A percentile compares a stretch with the other conserved stretches of the same genome.
Evolutionary conservation across 164 flowering plant genomes (phyloP).

Genomic region (Stephania yunnanensis): DNA sequence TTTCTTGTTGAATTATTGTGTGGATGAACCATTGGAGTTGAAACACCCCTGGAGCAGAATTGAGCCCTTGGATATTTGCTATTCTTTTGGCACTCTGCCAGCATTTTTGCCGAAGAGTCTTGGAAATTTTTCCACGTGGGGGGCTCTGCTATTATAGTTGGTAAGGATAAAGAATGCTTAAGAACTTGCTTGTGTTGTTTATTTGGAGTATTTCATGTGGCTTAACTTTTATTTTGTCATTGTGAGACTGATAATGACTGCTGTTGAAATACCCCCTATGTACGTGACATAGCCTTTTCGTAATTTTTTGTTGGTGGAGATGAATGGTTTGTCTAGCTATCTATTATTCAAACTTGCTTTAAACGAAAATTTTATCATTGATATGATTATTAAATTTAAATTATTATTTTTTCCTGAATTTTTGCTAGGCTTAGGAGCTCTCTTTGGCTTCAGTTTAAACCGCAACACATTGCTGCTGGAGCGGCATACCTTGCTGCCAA

Average conservation of each 20-base stretch:
- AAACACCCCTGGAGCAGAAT: constrained; percentile 32
- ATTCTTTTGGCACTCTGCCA: constrained; percentile 38
- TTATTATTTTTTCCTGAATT: background rate
- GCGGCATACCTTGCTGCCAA: constrained; percentile 88
- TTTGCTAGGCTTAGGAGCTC: constrained; percentile 43
- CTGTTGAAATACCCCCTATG: constrained; percentile 16
- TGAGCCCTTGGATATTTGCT: constrained; percentile 34
- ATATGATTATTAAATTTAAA: background rate
- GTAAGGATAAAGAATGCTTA: constrained; percentile 27
- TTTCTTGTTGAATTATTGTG: constrained; percentile 23
- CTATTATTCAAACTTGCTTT: background rate
- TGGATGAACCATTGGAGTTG: constrained; percentile 27
- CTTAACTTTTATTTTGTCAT: constrained; percentile 9
- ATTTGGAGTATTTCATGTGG: constrained; percentile 1
- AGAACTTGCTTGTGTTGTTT: constrained; percentile 15
- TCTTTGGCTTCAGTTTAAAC: constrained; percentile 50
- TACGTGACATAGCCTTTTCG: constrained; percentile 16
- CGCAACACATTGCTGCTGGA: constrained; percentile 51
- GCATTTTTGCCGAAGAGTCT: constrained; percentile 49
- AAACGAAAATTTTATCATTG: background rate
- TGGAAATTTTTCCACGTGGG: constrained; percentile 44
- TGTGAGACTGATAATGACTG: constrained; percentile 19
- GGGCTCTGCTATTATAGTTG: constrained; percentile 48
- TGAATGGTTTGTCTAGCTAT: constrained; percentile 27
- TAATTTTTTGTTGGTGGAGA: constrained; percentile 20